phyloP scores from a whole-genome alignment of 2,329 filamentous ascomycete genomes.

The Epichloe baconii region DNA sequence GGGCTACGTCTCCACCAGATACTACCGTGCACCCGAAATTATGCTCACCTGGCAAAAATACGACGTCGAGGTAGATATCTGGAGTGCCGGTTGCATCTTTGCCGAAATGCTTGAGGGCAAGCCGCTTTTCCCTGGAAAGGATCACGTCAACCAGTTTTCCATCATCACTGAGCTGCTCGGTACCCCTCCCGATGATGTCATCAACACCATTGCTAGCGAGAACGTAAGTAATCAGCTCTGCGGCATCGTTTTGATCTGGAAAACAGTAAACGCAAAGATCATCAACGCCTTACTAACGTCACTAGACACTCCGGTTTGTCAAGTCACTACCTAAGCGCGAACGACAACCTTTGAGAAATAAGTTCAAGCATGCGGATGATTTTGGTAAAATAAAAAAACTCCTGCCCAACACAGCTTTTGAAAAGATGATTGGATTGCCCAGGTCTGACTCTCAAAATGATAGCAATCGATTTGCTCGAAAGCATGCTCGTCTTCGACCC shows the following conservation, averaged over 20 bases:
- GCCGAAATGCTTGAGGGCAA: conserved; percentile 99
- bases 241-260: background rate
- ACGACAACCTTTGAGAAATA: conserved; percentile 70
- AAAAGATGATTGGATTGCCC: background rate
- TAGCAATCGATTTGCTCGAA: conserved; percentile 87
- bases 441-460: background rate
- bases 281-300: too few relatives aligned
- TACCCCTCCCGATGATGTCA: conserved; percentile 95
- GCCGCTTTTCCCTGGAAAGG: conserved; percentile 94
- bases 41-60: conserved; percentile 99
- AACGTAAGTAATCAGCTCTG: conserved; percentile 50
- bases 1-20: conserved; percentile 94
- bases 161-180: conserved; percentile 97
- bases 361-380: conserved; percentile 92
- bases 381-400: conserved; percentile 44
- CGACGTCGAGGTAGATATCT: conserved; percentile 97
- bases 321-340: conserved; percentile 94
- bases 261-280: background rate
- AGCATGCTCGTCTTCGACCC: conserved; percentile 97
- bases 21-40: conserved; percentile 97
- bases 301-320: conserved; percentile 84
- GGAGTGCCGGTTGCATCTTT: conserved; percentile 98
- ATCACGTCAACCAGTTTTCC: conserved; percentile 98
- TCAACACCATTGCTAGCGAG: conserved; percentile 95
- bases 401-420: background rate